phyloP scores from a whole-genome alignment of 345 rosid genomes.

The Viola odorata region DNA sequence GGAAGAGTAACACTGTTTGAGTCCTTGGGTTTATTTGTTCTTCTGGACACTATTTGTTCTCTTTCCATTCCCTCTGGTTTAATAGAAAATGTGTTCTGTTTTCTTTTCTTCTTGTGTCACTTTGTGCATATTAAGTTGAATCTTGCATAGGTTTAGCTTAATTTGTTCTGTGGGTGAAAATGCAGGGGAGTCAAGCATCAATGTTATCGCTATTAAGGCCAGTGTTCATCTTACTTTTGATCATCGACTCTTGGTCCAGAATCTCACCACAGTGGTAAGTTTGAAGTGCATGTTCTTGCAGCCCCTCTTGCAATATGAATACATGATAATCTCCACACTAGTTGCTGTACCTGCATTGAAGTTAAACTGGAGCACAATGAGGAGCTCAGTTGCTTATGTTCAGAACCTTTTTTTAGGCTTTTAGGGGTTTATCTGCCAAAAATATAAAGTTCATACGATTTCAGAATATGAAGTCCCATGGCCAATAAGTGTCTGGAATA shows the following conservation, averaged over 20 bases:
- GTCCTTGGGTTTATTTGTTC: neutral
- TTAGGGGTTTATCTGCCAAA: too few species aligned
- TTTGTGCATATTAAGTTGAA: neutral
- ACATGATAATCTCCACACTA: neutral
- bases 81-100: neutral
- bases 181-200: slow-evolving; percentile 56
- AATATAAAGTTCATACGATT: too few species aligned
- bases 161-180: slow-evolving; percentile 15
- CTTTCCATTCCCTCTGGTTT: neutral
- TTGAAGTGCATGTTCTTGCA: slow-evolving; percentile 5
- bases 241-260: slow-evolving; percentile 65
- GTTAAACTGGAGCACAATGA: too few species aligned
- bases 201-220: slow-evolving; percentile 63
- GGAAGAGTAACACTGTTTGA: neutral
- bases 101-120: neutral
- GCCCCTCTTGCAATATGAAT: neutral
- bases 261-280: slow-evolving; percentile 76
- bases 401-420: too few species aligned
- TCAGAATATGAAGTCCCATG: too few species aligned
- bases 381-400: too few species aligned
- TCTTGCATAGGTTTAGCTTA: slow-evolving; percentile 15
- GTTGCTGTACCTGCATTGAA: neutral
- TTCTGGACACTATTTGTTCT: neutral
- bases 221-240: slow-evolving; percentile 79
- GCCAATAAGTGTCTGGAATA: too few species aligned